Evolutionary conservation across 805 yeast genomes (phyloP).

Genomic region (Candida khao-thaluensis): DNA sequence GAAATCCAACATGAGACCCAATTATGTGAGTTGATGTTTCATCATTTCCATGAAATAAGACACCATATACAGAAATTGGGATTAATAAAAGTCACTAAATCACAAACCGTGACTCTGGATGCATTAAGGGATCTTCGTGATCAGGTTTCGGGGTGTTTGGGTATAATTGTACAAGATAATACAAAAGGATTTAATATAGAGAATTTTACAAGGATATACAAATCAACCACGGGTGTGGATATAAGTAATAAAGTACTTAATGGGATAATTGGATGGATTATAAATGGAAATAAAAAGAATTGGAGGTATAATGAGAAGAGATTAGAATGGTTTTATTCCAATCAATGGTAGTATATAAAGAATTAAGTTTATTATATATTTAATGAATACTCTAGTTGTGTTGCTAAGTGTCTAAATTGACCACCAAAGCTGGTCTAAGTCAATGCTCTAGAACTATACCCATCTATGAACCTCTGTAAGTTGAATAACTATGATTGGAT

Average conservation of each 20-base stretch:
- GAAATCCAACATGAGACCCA: neutral
- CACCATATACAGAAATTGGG: conserved; percentile 24
- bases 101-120: conserved; percentile 22
- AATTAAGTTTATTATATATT: neutral
- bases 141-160: conserved; percentile 18
- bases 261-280: conserved; percentile 25
- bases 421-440: neutral
- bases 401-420: neutral
- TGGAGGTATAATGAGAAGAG: conserved; percentile 26
- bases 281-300: conserved; percentile 16
- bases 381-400: conserved; percentile 2
- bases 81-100: conserved; percentile 24
- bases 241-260: conserved; percentile 22
- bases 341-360: conserved; percentile 1
- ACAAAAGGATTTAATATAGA: conserved; percentile 11
- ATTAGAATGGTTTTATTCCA: conserved; percentile 18
- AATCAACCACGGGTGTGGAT: conserved; percentile 12
- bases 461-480: conserved; percentile 78
- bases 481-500: conserved; percentile 84
- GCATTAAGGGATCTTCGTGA: conserved; percentile 13
- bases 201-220: conserved; percentile 10
- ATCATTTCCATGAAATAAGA: conserved; percentile 26
- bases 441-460: no score
- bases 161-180: conserved; percentile 9
- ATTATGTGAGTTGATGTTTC: conserved; percentile 8